Evolutionary conservation across 352 stramenopile species (phyloP).

Genomic region (Pythium sukuiense): DNA sequence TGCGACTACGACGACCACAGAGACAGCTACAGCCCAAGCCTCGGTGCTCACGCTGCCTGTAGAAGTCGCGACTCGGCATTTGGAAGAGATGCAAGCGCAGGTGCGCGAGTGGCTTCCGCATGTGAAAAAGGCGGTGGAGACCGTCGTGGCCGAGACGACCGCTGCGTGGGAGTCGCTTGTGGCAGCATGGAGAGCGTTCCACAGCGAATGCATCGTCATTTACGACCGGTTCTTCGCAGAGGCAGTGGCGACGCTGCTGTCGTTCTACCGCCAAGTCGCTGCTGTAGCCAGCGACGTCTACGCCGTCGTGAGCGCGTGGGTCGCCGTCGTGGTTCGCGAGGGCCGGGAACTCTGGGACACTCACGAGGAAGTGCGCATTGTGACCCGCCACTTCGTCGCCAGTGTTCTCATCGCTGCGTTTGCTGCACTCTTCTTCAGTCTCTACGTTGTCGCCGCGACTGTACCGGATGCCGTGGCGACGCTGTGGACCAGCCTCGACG

Average conservation of each 20-base stretch:
- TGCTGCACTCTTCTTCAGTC: conserved; percentile 28
- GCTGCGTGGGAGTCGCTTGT: conserved; percentile 1
- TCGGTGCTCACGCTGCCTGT: background rate
- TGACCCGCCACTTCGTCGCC: conserved; percentile 30
- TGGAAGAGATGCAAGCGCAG: conserved; percentile 22
- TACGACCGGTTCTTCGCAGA: conserved; percentile 26
- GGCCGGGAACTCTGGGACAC: conserved; percentile 28
- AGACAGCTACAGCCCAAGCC: background rate
- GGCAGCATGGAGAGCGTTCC: conserved; percentile 2
- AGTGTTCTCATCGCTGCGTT: conserved; percentile 24
- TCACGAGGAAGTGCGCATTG: conserved; percentile 38
- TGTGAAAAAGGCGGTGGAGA: conserved; percentile 11
- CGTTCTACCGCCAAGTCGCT: conserved; percentile 12
- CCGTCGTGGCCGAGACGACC: conserved; percentile 11
- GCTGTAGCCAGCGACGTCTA: conserved; percentile 12
- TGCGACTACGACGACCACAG: background rate
- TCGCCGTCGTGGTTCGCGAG: conserved; percentile 7
- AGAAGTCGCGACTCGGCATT: conserved; percentile 6
- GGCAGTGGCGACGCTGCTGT: conserved; percentile 1
- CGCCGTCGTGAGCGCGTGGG: conserved; percentile 13
- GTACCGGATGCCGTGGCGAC: conserved; percentile 31
- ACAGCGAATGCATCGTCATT: conserved; percentile 3
- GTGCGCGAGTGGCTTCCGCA: conserved; percentile 22
- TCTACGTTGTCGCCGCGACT: conserved; percentile 33
- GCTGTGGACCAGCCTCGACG: conserved; percentile 37